Base-by-base conservation (phyloP, 2,329 filamentous ascomycete genomes). In the Colletotrichum endophyticum region DNA sequence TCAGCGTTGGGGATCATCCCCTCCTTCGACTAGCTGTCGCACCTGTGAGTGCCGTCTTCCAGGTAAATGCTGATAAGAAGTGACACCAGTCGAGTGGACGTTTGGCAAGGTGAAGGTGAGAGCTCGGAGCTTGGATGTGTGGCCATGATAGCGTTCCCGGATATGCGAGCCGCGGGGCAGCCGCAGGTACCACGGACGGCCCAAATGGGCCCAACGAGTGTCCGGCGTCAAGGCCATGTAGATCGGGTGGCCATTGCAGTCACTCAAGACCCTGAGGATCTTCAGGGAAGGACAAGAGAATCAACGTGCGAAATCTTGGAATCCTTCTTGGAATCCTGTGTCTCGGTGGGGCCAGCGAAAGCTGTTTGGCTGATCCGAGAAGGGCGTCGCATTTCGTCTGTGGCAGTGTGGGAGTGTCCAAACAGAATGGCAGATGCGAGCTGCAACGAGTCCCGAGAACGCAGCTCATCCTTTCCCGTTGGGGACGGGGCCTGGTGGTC, bases 281-380 rank as follows among this genome's bases (percentile, higher is more conserved):
- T 72, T 53, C 72, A 77, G 66, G 72, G 72, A 75, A 75, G 53
- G 44, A 53, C 66, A 71, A 62, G 72, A 64, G 25, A 71, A 67
- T 61, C 71, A 56, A 28, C 34, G n/a, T 39, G 36, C 49, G 59
- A 39, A 75, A 75, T 73, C 28, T 59, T 73, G 66, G 74, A 70
- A 76, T 66, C 32, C n/a, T 22, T 62, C 49, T 53, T 19, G 68
- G 57, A 62, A 70, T 70, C 57, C 32, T 70, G 61, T 71, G 71
- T 69, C 74, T 76, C 22, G 59, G 59, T 44, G 70, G 70, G 63
- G 32, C 39, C 36, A 34, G 27, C 32, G 30, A 68, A 28, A 39
- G 62, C 64, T 66, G 19, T 32, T 53, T 66, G 44, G 34, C 34
- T 57, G 49, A 53, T 12, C 27, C 69, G 63, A 68, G 70, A 53